Percentiles rank a stretch among this genome's conserved stretches.
Evolutionary conservation across 768 basidiomycete genomes (phyloP).

Genomic region (Steccherinum ochraceum): DNA sequence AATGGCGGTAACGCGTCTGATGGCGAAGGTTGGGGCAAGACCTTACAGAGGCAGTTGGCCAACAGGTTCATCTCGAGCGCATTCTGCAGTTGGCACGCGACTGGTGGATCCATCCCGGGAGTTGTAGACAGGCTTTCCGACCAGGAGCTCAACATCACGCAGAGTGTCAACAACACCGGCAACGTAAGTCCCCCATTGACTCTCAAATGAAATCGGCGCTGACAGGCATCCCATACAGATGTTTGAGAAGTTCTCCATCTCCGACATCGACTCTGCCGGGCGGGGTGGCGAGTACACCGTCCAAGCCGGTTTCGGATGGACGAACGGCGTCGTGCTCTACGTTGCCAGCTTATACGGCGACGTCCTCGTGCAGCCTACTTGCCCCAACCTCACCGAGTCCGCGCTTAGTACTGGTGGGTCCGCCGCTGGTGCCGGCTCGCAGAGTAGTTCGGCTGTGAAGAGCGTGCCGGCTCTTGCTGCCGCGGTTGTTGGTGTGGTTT

Average conservation of each 20-base stretch:
- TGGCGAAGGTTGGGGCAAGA: constrained; percentile 60
- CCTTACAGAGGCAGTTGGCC: constrained; percentile 65
- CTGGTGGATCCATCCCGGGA: constrained; percentile 76
- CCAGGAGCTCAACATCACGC: constrained; percentile 61
- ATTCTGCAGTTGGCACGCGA: constrained; percentile 89
- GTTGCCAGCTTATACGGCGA: constrained; percentile 61
- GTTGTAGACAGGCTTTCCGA: constrained; percentile 66
- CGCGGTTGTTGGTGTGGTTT: background rate
- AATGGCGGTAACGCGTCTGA: constrained; percentile 61
- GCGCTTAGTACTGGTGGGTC: background rate
- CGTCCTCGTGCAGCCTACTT: constrained; percentile 52
- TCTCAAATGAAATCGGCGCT: background rate
- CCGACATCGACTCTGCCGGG: constrained; percentile 75
- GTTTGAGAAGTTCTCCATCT: constrained; percentile 83
- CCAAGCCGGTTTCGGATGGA: constrained; percentile 87
- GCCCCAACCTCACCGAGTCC: constrained; percentile 38
- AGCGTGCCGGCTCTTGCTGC: background rate
- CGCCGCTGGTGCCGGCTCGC: background rate
- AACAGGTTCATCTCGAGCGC: constrained; percentile 81
- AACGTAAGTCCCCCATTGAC: constrained; percentile 45
- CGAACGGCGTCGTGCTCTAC: constrained; percentile 78
- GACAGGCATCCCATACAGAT: constrained; percentile 39
- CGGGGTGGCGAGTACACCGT: constrained; percentile 86
- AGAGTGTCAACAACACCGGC: constrained; percentile 61
- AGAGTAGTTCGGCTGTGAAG: background rate